phyloP scores from a whole-genome alignment of 331 rosid genomes.

The Arachis monticola region DNA sequence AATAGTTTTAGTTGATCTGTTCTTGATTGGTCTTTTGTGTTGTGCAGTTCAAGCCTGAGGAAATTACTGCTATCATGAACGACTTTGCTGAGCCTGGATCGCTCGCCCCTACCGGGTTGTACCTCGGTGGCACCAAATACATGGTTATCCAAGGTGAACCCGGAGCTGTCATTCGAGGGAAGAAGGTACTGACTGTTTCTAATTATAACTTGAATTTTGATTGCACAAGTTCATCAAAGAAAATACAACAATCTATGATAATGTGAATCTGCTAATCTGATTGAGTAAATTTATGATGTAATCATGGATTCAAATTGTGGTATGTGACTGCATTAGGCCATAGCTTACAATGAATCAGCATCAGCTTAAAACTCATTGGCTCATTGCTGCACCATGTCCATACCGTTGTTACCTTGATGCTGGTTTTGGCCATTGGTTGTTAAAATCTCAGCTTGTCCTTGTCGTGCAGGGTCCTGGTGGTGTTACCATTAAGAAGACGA shows the following conservation, averaged over 20 bases:
- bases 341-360: background rate
- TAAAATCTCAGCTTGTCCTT: background rate
- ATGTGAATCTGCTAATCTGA: no score
- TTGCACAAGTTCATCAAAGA: background rate
- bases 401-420: background rate
- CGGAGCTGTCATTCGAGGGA: slow-evolving; percentile 89
- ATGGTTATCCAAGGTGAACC: slow-evolving; percentile 99
- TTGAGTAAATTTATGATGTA: no score
- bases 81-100: slow-evolving; percentile 84
- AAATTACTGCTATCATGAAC: slow-evolving; percentile 59
- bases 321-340: no score
- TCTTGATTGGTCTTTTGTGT: slow-evolving; percentile 9
- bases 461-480: slow-evolving; percentile 85
- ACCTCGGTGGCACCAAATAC: slow-evolving; percentile 84
- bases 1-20: slow-evolving; percentile 12
- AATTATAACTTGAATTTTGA: background rate
- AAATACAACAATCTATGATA: no score
- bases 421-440: background rate
- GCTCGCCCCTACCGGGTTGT: slow-evolving; percentile 95
- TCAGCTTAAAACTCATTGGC: background rate
- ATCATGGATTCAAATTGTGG: background rate
- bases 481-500: slow-evolving; percentile 83
- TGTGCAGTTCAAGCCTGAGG: slow-evolving; percentile 77
- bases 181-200: slow-evolving; percentile 61
- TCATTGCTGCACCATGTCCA: background rate